A percentile compares a stretch with the other conserved stretches of the same genome.
Conservation (phyloP, 495 filamentous ascomycete species). For the Aspergillus diversus region DNA sequence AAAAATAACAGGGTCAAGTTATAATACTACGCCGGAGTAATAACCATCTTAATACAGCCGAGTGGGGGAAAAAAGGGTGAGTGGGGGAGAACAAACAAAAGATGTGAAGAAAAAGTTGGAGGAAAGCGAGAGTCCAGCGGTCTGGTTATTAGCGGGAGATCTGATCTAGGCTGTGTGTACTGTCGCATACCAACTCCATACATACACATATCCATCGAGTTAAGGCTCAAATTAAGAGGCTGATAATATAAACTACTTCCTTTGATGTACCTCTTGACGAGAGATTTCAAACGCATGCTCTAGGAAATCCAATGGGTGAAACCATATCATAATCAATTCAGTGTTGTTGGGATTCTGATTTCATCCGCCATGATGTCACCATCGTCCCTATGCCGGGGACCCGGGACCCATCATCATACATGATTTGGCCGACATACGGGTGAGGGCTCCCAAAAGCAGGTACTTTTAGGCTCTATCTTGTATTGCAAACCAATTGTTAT, state of each 20-base stretch:
- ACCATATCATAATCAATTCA: background rate
- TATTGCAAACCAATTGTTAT: background rate
- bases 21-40: background rate
- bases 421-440: background rate
- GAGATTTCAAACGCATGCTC: background rate
- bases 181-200: conserved; percentile 12
- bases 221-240: background rate
- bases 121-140: conserved; percentile 27
- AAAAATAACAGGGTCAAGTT: conserved; percentile 2
- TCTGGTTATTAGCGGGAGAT: conserved; percentile 34
- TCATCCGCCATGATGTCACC: conserved; percentile 19
- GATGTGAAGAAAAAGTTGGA: conserved; percentile 1
- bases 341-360: background rate
- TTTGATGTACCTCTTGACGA: background rate
- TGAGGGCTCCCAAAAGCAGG: conserved; percentile 3
- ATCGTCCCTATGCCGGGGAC: conserved; percentile 5
- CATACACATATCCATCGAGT: too few species aligned
- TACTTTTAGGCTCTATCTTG: background rate
- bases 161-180: conserved; percentile 22
- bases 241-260: background rate
- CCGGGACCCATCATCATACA: conserved; percentile 5
- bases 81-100: conserved; percentile 17
- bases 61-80: conserved; percentile 16
- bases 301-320: background rate
- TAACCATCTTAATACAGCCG: conserved; percentile 15